Percentiles rank a stretch among this genome's conserved stretches.
Conservation (phyloP, 345 rosid species). For the Eucalyptus guilfoylei region DNA sequence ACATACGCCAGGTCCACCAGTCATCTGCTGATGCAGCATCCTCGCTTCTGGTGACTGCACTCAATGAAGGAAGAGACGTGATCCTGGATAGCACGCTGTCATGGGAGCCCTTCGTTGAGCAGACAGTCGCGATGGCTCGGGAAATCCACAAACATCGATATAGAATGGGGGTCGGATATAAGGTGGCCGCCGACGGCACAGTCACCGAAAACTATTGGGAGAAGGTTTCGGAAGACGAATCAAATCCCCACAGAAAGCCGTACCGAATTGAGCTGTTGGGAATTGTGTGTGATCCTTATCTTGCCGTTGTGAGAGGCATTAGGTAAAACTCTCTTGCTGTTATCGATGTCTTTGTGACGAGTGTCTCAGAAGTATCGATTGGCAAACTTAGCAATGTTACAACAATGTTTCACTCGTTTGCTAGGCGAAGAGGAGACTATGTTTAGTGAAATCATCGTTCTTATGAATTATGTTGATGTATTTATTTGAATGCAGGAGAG, state of each 20-base stretch:
- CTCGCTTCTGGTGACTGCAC: conserved; percentile 82
- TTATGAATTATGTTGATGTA: background rate
- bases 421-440: background rate
- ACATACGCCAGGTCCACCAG: conserved; percentile 58
- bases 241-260: conserved; percentile 33
- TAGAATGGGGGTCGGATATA: conserved; percentile 83
- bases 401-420: background rate
- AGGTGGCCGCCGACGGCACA: conserved; percentile 45
- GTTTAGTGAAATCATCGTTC: background rate
- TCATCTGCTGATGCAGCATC: conserved; percentile 89
- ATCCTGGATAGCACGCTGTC: conserved; percentile 91
- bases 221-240: conserved; percentile 1
- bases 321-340: conserved; percentile 22
- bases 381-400: background rate
- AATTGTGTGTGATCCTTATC: conserved; percentile 87
- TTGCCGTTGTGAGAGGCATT: conserved; percentile 86
- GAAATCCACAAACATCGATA: conserved; percentile 59
- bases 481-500: conserved; percentile 45
- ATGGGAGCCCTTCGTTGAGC: conserved; percentile 88
- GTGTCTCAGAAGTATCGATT: background rate
- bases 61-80: conserved; percentile 95
- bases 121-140: conserved; percentile 75
- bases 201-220: conserved; percentile 74
- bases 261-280: conserved; percentile 76
- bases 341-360: background rate